Conservation (phyloP, 495 filamentous ascomycete species). For the Rostrohypoxylon terebratum region DNA sequence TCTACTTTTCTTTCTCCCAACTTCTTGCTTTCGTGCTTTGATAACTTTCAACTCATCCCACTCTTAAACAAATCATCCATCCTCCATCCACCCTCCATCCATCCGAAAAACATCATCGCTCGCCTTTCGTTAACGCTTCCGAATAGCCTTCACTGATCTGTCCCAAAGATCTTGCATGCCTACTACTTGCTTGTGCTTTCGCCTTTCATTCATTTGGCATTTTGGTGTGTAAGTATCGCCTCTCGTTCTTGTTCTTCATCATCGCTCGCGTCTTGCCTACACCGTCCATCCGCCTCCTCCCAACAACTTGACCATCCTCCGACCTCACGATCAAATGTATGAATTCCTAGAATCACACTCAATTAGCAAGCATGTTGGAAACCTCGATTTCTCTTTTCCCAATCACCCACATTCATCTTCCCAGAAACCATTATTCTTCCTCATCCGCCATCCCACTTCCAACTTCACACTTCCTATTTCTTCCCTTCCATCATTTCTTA, state of each 20-base stretch:
- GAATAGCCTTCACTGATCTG: slow-evolving; percentile 46
- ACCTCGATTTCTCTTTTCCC: not conserved
- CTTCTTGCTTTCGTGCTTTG: not conserved
- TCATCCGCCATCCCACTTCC: not conserved
- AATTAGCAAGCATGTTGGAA: not conserved
- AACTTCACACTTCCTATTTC: not conserved
- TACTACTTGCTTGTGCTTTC: slow-evolving; percentile 45
- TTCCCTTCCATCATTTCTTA: not conserved
- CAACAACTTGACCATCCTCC: not conserved
- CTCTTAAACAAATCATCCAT: not conserved
- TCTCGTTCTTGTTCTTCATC: not conserved
- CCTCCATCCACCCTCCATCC: too few species aligned
- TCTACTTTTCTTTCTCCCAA: not conserved
- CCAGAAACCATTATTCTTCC: not conserved
- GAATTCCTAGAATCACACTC: not conserved
- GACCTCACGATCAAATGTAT: not conserved
- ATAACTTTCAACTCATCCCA: not conserved
- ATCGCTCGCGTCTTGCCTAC: not conserved
- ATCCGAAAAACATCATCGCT: slow-evolving; percentile 23
- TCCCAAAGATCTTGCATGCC: slow-evolving; percentile 47
- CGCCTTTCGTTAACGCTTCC: slow-evolving; percentile 30
- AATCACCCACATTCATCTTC: not conserved
- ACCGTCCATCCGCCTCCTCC: not conserved
- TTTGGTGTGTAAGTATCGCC: slow-evolving; percentile 43
- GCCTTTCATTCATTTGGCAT: slow-evolving; percentile 28